Conservation (phyloP, 768 basidiomycete genomes). For the Amanita rubescens region DNA sequence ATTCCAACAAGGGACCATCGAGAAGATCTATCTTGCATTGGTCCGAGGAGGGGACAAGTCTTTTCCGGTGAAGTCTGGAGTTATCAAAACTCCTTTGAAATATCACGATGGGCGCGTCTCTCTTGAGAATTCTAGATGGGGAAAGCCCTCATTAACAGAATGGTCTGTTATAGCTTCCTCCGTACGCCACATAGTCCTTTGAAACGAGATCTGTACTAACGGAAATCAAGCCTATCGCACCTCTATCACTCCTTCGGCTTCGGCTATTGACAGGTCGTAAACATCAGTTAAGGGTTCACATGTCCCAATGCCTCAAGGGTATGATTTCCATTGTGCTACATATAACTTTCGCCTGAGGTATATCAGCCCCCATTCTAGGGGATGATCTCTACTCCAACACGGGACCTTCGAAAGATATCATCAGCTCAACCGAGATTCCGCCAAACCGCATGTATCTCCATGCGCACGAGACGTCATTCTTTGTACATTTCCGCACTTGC, state of each 20-base stretch:
- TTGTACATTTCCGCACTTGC: slow-evolving; percentile 28
- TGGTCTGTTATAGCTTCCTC: slow-evolving; percentile 58
- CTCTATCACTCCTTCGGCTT: slow-evolving; percentile 51
- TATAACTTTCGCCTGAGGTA: neutral
- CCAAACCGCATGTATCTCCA: slow-evolving; percentile 53
- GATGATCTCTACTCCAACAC: slow-evolving; percentile 44
- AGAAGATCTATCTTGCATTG: slow-evolving; percentile 59
- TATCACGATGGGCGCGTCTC: slow-evolving; percentile 41
- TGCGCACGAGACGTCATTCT: slow-evolving; percentile 48
- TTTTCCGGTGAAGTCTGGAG: slow-evolving; percentile 31
- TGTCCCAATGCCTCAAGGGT: slow-evolving; percentile 46
- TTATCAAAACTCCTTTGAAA: slow-evolving; percentile 35
- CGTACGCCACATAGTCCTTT: slow-evolving; percentile 28
- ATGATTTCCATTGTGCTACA: slow-evolving; percentile 9
- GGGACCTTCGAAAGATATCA: slow-evolving; percentile 19
- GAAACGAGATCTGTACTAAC: neutral
- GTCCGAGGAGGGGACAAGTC: slow-evolving; percentile 46
- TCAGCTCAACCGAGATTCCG: slow-evolving; percentile 23
- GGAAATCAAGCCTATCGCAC: slow-evolving; percentile 27
- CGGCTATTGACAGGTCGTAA: slow-evolving; percentile 56
- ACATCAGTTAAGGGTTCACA: slow-evolving; percentile 65
- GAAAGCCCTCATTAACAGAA: slow-evolving; percentile 36
- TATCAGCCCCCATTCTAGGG: slow-evolving; percentile 58
- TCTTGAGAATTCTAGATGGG: slow-evolving; percentile 22
- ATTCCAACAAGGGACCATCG: slow-evolving; percentile 37